Evolutionary conservation across 345 rosid species (phyloP), one percentile per base, ranked within the genome.

Genomic region (Cardamine resedifolia): DNA sequence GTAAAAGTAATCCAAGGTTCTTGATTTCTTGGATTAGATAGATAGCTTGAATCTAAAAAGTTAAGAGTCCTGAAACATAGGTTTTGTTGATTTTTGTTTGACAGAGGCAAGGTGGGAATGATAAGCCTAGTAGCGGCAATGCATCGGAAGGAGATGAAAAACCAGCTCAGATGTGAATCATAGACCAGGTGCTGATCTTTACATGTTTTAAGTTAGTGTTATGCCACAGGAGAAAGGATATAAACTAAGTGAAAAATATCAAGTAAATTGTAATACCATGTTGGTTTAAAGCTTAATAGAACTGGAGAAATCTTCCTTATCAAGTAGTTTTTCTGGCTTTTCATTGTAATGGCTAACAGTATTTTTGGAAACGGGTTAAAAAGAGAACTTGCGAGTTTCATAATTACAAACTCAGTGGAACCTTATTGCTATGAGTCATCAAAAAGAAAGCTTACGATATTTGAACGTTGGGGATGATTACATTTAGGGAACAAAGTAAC

Each of bases 51-150:
- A 23, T 33, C 28, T 44, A 4, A 2, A 4, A 10, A 26, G 8
- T 58, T 55, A 26, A 65, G 44, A 45, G 43, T 58, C 4, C 12
- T 74, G 59, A 73, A 47, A n/a, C n/a, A 63, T 52, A 10, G n/a
- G n/a, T 48, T 48, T 57, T 27, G 64, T 10, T 75, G 33, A 19
- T 58, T 44, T 10, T 34, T 57, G 44, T 56, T 61, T 77, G 51
- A 64, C 80, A 82, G 85, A 80, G 58, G 77, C 49, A 80, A 52
- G 56, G 28, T 72, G 73, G 58, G 27, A 68, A 62, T 21, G 80
- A 77, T 60, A 68, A 16, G 38, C 63, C 80, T 2, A 68, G 76
- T 45, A 74, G 73, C 66, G 77, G 74, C 65, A 77, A 72, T 67
- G 26, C 59, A 15, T 38, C 59, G 23, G 31, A 38, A 4, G 43